phyloP scores from a whole-genome alignment of 345 rosid species.

The Acer negundo region DNA sequence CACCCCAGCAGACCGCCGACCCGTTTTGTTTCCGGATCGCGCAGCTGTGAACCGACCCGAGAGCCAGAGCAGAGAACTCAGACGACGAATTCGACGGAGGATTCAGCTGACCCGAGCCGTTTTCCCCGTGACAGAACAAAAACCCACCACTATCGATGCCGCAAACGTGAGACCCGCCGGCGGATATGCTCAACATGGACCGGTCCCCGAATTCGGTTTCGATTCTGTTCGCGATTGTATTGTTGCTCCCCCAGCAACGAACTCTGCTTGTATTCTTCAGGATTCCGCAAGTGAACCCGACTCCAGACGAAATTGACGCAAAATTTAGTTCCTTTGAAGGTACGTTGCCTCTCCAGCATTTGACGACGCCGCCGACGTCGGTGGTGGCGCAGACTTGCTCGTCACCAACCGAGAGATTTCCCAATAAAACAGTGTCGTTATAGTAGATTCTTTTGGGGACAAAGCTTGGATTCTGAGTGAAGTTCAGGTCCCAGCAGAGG shows the following conservation, averaged over 20 bases:
- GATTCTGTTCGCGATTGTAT: constrained; percentile 35
- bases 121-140: constrained; percentile 59
- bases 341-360: constrained; percentile 56
- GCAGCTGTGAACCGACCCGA: constrained; percentile 67
- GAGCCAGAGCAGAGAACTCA: constrained; percentile 53
- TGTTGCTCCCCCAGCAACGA: constrained; percentile 59
- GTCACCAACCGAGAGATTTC: constrained; percentile 58
- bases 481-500: constrained; percentile 61
- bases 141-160: constrained; percentile 61
- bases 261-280: constrained; percentile 22
- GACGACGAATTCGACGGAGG: constrained; percentile 39
- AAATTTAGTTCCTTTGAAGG: constrained; percentile 31
- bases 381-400: constrained; percentile 66
- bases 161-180: constrained; percentile 74
- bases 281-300: constrained; percentile 76
- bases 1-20: constrained; percentile 84
- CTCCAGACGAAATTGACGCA: constrained; percentile 61
- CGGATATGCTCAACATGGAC: constrained; percentile 55
- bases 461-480: constrained; percentile 8
- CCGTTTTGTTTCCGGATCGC: constrained; percentile 44
- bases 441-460: constrained; percentile 50
- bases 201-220: constrained; percentile 45
- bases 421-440: constrained; percentile 40
- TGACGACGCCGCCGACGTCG: constrained; percentile 29
- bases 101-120: constrained; percentile 55